Conservation (phyloP, 805 yeast genomes). For the Candida adriatica region DNA sequence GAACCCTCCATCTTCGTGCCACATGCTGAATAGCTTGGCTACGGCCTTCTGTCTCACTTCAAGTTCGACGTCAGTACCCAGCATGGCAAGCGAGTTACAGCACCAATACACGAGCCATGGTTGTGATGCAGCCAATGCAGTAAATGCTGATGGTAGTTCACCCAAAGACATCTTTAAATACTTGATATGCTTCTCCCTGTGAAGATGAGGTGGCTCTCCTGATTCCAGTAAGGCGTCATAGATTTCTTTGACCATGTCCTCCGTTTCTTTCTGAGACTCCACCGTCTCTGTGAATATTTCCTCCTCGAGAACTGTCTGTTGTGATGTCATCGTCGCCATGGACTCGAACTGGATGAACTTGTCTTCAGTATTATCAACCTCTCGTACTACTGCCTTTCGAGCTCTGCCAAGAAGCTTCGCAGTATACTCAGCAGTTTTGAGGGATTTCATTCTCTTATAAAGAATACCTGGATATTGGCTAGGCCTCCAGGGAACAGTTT, state of each 20-base stretch:
- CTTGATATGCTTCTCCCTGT: conserved; percentile 12
- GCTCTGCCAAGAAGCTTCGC: conserved; percentile 3
- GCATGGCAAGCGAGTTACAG: conserved; percentile 41
- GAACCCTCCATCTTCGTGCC: conserved; percentile 52
- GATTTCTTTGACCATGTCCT: conserved; percentile 24
- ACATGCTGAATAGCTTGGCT: conserved; percentile 25
- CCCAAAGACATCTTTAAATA: conserved; percentile 18
- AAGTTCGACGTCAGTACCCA: conserved; percentile 28
- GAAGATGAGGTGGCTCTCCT: conserved; percentile 13
- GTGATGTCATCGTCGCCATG: conserved; percentile 12
- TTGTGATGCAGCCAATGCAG: conserved; percentile 76
- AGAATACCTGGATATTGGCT: too few species aligned
- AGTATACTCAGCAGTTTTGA: conserved; percentile 2
- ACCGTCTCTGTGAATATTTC: conserved; percentile 31
- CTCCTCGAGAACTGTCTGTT: conserved; percentile 18
- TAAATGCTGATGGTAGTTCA: conserved; percentile 17
- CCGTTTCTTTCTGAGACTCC: conserved; percentile 28
- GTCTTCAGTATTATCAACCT: conserved; percentile 2
- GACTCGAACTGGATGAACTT: conserved; percentile 9
- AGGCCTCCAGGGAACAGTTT: background rate
- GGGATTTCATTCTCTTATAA: too few species aligned
- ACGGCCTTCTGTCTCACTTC: conserved; percentile 25
- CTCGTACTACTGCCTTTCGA: conserved; percentile 3
- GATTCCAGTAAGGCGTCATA: conserved; percentile 23
- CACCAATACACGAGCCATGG: conserved; percentile 92